Evolutionary conservation across 139 green algal genomes (phyloP).

Genomic region (Chlorella sp.): DNA sequence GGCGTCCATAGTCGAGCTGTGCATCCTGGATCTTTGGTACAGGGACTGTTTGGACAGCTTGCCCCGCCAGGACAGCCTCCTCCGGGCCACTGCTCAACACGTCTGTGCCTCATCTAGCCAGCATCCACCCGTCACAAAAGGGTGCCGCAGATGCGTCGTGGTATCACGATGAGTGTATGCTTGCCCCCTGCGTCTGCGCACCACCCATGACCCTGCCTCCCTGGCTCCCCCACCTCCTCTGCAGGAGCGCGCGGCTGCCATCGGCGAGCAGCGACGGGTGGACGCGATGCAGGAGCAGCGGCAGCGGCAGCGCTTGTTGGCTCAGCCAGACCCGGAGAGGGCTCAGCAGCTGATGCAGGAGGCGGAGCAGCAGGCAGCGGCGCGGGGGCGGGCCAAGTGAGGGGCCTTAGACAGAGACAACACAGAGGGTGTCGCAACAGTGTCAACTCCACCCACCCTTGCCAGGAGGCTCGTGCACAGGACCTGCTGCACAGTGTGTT

Average conservation of each 20-base stretch:
- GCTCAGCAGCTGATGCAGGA: constrained; percentile 8
- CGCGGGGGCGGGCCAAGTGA: neutral
- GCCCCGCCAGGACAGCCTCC: too few species aligned
- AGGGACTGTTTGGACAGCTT: neutral
- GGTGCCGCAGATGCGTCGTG: too few species aligned
- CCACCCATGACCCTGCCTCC: neutral
- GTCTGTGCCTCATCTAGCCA: too few species aligned
- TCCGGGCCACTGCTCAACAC: too few species aligned
- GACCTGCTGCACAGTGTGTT: too few species aligned
- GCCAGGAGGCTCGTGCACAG: too few species aligned
- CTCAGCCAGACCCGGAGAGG: neutral
- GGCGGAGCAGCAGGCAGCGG: neutral
- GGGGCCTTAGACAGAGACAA: too few species aligned
- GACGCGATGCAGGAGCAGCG: neutral
- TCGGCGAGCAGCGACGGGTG: constrained; percentile 9
- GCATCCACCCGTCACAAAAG: too few species aligned
- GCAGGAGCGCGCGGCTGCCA: neutral
- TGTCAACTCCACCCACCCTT: too few species aligned
- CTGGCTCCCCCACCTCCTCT: neutral
- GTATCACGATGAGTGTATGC: too few species aligned
- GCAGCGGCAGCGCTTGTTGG: constrained; percentile 9
- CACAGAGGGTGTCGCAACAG: too few species aligned
- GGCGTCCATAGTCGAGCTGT: too few species aligned
- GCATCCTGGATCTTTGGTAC: neutral
- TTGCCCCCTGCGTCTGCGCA: neutral